A percentile compares a stretch with the other conserved stretches of the same genome.
Conservation (phyloP, 2,329 filamentous ascomycete genomes). For the Shiraia sp. region DNA sequence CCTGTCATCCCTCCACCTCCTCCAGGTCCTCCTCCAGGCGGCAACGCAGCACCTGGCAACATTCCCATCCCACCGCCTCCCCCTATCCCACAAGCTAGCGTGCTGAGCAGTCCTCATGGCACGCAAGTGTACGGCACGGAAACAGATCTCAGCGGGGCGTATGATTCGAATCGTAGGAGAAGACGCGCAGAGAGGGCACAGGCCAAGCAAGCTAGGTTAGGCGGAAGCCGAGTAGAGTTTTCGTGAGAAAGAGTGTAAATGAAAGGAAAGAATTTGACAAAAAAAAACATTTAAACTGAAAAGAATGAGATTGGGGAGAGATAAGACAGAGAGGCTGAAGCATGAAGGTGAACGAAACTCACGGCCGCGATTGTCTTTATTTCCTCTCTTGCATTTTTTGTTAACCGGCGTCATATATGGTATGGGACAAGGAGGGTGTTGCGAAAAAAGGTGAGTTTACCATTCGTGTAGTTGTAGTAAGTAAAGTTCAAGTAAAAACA, state of each 20-base stretch:
- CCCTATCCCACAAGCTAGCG: conserved; percentile 39
- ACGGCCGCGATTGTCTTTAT: no score
- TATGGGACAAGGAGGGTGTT: no score
- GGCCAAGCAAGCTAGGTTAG: conserved; percentile 38
- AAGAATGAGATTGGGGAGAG: not conserved
- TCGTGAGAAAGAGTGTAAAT: conserved; percentile 40
- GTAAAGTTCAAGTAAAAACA: no score
- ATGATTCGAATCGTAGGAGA: conserved; percentile 44
- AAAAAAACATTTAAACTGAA: conserved; percentile 1
- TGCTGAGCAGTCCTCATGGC: conserved; percentile 42
- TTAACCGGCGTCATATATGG: no score
- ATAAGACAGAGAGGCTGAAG: no score
- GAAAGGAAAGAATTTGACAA: no score
- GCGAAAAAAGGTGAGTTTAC: no score
- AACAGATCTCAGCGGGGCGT: conserved; percentile 42
- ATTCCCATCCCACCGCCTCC: conserved; percentile 39
- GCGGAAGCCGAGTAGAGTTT: conserved; percentile 47
- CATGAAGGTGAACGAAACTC: no score
- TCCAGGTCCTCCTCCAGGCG: conserved; percentile 34
- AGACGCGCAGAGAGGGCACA: conserved; percentile 46
- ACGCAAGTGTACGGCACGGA: conserved; percentile 43
- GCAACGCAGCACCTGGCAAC: conserved; percentile 12
- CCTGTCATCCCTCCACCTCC: conserved; percentile 36
- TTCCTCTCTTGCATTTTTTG: no score
- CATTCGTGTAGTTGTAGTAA: no score